Base-by-base conservation (phyloP, 2,329 filamentous ascomycete species). In the Cordyceps javanica region DNA sequence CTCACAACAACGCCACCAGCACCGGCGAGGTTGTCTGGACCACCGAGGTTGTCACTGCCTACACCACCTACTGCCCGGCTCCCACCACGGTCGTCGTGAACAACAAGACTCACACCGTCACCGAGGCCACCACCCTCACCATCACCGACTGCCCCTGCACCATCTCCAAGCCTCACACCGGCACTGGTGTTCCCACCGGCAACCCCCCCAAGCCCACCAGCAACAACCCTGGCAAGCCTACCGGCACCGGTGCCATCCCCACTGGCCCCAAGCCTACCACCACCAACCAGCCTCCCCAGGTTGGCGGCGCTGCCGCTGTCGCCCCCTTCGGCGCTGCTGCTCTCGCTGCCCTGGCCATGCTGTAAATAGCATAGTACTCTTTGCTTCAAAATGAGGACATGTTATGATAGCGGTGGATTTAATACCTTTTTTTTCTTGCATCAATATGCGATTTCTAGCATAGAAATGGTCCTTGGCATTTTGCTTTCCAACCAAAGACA, bases 101-200 rank as follows among this genome's bases (percentile, higher is more conserved):
- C 69, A 77, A 73, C 73, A 77, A 80, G 71, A 89, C 86, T 74
- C 88, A 88, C 81, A 86, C 81, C 66, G 77, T 90, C 73, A 85
- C 85, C 63, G 75, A 39, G 49, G 56, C 86, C 70, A 86, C 84
- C 71, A 86, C 83, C 72, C 73, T 88, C 72, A 89, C 86, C 76
- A 82, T 89, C 79, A 83, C 83, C 67, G 77, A 87, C 80, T 88
- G 86, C 80, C 82, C 85, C 65, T 88, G 85, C 85, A 89, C 82
- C 68, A 69, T 84, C 73, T 79, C 77, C 75, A 81, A 79, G 76
- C 81, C 82, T 58, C 74, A 84, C 65, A 72, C 74, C 69, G 77
- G 74, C 71, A 75, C 76, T 16, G n/a, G 13, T 16, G 30, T 28
- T 32, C 28, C 16, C 46, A 21, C 41, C 23, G n/a, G n/a, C n/a